Percentiles rank a stretch among this genome's conserved stretches.
These are phyloP conservation scores for Candida berthetii DNA, from an alignment of 805 yeast genomes.

Conservation along the genomic window DNA sequence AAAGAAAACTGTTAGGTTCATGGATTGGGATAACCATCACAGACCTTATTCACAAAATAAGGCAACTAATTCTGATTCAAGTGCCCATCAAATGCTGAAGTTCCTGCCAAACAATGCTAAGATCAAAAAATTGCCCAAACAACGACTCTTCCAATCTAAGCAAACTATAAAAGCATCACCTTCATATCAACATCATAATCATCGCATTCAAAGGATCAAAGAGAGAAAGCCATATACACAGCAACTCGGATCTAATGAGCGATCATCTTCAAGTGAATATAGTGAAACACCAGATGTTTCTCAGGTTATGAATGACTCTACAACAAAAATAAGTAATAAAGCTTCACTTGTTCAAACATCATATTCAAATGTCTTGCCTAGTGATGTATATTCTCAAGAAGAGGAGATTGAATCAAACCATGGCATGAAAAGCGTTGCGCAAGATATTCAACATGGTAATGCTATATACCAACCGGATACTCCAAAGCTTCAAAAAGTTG, in stretches of 20 bases:
- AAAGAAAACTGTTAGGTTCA: conserved; percentile 2
- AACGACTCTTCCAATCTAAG: conserved; percentile 1
- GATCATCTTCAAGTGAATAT: conserved; percentile 16
- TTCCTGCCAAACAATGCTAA: neutral
- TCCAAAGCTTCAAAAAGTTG: neutral
- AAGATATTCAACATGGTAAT: too few species aligned
- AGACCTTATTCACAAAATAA: neutral
- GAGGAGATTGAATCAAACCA: too few species aligned
- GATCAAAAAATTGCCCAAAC: neutral
- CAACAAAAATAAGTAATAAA: neutral
- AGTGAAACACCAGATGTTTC: conserved; percentile 17
- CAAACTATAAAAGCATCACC: neutral
- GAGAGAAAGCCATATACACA: neutral
- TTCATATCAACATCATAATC: neutral
- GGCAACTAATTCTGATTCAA: neutral
- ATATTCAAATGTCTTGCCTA: too few species aligned
- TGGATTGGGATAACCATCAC: neutral
- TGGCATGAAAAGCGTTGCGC: too few species aligned
- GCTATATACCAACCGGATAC: too few species aligned
- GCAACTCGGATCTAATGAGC: neutral
- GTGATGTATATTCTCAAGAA: neutral
- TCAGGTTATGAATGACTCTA: neutral
- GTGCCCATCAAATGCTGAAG: neutral
- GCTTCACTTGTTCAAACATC: neutral
- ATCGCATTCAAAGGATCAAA: neutral